Evolutionary conservation across 2,329 filamentous ascomycete genomes (phyloP), one percentile per base, ranked within the genome.

Genomic region (Ceratocystis colombiana): DNA sequence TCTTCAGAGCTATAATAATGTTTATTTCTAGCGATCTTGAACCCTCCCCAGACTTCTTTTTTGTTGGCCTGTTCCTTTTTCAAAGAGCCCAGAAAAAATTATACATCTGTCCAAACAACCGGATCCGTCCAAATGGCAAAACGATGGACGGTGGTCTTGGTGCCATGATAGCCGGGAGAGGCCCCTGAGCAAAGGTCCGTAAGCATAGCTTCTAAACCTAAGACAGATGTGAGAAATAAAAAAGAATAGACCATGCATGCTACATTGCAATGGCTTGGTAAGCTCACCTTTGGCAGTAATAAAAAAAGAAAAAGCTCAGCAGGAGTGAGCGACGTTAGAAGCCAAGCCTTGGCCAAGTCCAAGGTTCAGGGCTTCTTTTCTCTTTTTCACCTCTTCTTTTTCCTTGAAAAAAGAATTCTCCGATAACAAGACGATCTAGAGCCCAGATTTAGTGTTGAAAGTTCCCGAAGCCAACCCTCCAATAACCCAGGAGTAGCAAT

Each of bases 331-430:
- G 53, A 57, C 53, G 53, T 57, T 57, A 15, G 30, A 57, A 30
- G 53, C 53, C 25, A 57, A 57, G 53, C 53, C 53, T 57, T 57
- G 53, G 53, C 53, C 25, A 57, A 57, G 53, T 28, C 8, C 25
- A 57, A 57, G 53, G 53, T 57, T 57, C 53, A 57, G 53, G 25
- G 25, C 25, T 30, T 57, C 22, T 57, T 57, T 57, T 57, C 53
- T 57, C 53, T 57, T 57, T 22, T 55, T 55, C 10, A 2, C 20
- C 10, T 55, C 45, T 17, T 17, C 6, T 25, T 22, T 55, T 12
- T 55, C 12, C 12, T 28, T 25, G 4, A 57, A 57, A 57, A 12
- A 57, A 30, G 10, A 57, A 57, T 57, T 57, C 22, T 57, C 53
- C 53, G 53, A 57, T 17, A 28, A 57, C 53, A 6, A 30, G 53